Evolutionary conservation across 805 yeast species (phyloP), one percentile per base, ranked within the genome.

Genomic region (Saturnispora halmiae): DNA sequence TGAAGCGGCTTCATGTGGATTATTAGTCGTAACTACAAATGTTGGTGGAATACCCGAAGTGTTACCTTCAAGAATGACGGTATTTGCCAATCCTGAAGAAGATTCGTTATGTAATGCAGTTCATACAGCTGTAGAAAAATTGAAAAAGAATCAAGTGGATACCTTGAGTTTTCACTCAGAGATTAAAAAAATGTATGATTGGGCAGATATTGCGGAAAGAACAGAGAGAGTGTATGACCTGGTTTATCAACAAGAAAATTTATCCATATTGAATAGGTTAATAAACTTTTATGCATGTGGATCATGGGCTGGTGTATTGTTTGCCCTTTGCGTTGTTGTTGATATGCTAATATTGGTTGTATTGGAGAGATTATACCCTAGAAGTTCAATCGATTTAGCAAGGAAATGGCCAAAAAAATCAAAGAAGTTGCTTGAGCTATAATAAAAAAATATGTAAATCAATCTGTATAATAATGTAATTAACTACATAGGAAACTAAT

Each of bases 11-110:
- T 82, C 95, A 1, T 92, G 97, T 65, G 96, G 96, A 0, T 59
- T 92, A 28, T 68, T 84, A 15, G 95, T 92, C 2, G 98, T 92
- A 0, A 87, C 96, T 0, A 92, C 99, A 0, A 77, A 78, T 43
- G 98, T 92, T 0, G 99, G 99, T 10, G 99, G 98, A 4, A 88
- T 92, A 30, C 96, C 96, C 0, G 99, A 92, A 55, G 97, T 92
- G 4, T 61, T 92, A 29, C 99, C 98, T 0, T 70, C 71, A 19
- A 83, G 87, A 52, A 92, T 92, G 97, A 87, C 95, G 1, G 81
- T 82, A 1, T 92, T 83, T 60, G 88, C 97, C 0, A 71, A 78
- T 13, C 94, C 96, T 0, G 83, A 90, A 3, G 96, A 84, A 38
- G 84, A 83, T 43, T 78, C 92, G 2, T 61, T 92, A 31, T 85